Base-by-base conservation (phyloP, 2,329 filamentous ascomycete species). In the Aspergillus oerlinghausenensis region DNA sequence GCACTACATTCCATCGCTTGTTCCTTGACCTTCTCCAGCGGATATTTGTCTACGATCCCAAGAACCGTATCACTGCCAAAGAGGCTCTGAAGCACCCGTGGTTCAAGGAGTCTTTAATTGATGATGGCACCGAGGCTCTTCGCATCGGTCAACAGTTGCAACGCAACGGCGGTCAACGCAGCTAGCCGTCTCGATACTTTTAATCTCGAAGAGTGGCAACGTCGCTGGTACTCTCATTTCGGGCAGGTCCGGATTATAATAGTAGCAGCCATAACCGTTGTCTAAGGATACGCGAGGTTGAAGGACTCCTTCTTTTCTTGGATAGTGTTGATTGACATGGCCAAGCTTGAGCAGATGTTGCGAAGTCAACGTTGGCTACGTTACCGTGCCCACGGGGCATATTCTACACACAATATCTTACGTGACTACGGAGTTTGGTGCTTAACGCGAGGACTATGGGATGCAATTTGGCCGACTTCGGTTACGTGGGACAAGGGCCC, bases 1-100 rank as follows among this genome's bases (percentile, higher is more conserved):
- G 78, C 58, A 84, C 77, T 35, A 69, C 77, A 21, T 88, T 88
- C 73, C 87, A 87, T 71, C 77, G 79, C 55, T 77, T 83, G 52
- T 86, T 88, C 71, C 79, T 87, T 50, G 84, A 87, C 60, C 76
- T 88, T 5, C 75, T 88, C 4, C 77, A 80, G 58, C 80, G 77
- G 62, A 87, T 88, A 66, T 88, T 88, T 63, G 82, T 87, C 21
- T 88, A 87, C 66, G 84, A 88, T 59, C 85, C 85, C 6, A 85
- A 84, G 68, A 80, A 81, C 62, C 79, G 85, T 25, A 86, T 88
- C 62, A 84, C 83, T 1, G 85, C 85, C 59, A 84, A 86, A 61
- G 77, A 87, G 65, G 85, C 85, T 17, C 73, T 88, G 60, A 83
- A 86, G 67, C 85, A 88, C 67, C 81, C 82, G 1, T 88, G 85